Conservation (phyloP, 306 rosid species). For the Nissolia schottii region DNA sequence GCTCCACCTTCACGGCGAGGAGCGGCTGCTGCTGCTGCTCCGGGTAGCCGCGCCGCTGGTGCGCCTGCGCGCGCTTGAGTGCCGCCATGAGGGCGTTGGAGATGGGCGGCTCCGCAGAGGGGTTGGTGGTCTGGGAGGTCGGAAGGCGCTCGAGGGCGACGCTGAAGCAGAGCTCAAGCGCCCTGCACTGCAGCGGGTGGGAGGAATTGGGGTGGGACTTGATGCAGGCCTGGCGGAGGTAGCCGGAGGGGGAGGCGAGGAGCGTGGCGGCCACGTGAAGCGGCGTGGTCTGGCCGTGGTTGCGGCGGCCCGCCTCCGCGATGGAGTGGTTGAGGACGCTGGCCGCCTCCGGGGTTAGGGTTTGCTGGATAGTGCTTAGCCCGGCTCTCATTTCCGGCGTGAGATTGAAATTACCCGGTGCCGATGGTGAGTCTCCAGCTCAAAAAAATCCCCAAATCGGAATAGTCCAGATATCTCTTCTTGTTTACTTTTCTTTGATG, state of each 20-base stretch:
- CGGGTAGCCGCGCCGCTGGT: slow-evolving; percentile 94
- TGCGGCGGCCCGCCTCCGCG: slow-evolving; percentile 86
- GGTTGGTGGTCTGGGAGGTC: slow-evolving; percentile 62
- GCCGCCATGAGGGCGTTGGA: slow-evolving; percentile 98
- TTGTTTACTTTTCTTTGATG: background rate
- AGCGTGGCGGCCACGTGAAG: slow-evolving; percentile 92
- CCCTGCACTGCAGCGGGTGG: slow-evolving; percentile 97
- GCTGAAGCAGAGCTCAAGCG: slow-evolving; percentile 91
- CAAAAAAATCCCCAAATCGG: background rate
- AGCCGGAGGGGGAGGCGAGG: slow-evolving; percentile 71
- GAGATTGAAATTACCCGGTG: background rate
- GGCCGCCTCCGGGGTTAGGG: slow-evolving; percentile 98
- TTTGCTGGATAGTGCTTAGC: slow-evolving; percentile 88
- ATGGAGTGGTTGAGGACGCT: slow-evolving; percentile 84
- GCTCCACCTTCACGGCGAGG: slow-evolving; percentile 86
- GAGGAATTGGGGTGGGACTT: slow-evolving; percentile 95
- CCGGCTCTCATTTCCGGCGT: slow-evolving; percentile 86
- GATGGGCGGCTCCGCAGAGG: slow-evolving; percentile 77
- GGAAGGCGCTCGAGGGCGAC: slow-evolving; percentile 90
- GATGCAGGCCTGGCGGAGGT: slow-evolving; percentile 87
- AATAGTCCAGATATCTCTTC: background rate
- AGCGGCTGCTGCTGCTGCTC: slow-evolving; percentile 98
- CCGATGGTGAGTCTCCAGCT: background rate
- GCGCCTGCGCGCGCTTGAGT: slow-evolving; percentile 91
- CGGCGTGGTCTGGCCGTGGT: slow-evolving; percentile 96